Evolutionary conservation across 495 filamentous ascomycete species (phyloP), one percentile per base, ranked within the genome.

Genomic region (Rusavskia elegans): DNA sequence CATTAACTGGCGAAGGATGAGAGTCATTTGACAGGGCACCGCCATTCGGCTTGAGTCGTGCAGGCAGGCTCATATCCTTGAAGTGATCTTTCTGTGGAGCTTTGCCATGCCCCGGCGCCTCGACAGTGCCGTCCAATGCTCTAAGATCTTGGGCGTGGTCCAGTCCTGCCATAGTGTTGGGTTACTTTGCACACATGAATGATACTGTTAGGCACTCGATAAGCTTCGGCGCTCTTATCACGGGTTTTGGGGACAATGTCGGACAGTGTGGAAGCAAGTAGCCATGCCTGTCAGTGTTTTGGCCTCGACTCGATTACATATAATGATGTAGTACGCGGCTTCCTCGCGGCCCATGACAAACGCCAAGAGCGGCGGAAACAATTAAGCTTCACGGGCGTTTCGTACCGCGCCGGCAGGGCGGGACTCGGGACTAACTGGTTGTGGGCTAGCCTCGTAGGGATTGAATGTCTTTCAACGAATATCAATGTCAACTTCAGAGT

Each of bases 1-100:
- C 71, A 20, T 78, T 72, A 20, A 71, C 67, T 8, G 71, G 68
- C 21, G 73, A 68, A 48, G 70, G 64, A 10, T 63, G 52, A 8
- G 64, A 60, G 16, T 39, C 16, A 13, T 39, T 39, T 16, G 59
- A 55, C 20, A 44, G 9, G 7, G 48, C 11, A 35, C n/a, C 49
- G n/a, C 49, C 44, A 39, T 50, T 51, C 7, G 23, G 17, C 16
- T 45, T 54, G 17, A 51, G 53, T 42, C 49, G 48, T 8, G 37
- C 19, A 25, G 55, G 46, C 27, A 53, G 29, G 27, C 8, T 21
- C 29, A 35, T 35, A 14, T 9, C 19, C 19, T 42, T 53, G 19
- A 23, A n/a, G 11, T 14, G 36, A 40, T 14, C 14, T 25, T 20
- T 30, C n/a, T 17, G 14, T 19, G 39, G 39, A 32, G 21, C 16